Evolutionary conservation across 2,329 filamentous ascomycete genomes (phyloP), one percentile per base, ranked within the genome.

Genomic region (Alternaria consortialis): DNA sequence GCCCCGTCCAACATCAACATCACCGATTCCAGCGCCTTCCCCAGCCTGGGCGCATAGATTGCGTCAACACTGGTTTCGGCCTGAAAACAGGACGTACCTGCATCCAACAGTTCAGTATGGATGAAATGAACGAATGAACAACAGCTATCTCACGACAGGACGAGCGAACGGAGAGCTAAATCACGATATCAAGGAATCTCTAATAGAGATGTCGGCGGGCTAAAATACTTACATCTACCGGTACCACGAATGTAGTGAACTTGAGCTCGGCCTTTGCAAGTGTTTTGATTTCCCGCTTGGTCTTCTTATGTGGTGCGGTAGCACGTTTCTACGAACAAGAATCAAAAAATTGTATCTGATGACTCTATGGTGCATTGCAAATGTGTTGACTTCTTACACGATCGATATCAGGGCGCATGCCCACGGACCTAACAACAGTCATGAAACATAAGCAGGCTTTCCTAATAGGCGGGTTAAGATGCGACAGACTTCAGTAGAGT

Each of bases 21-120:
- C 69, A 72, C 77, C 65, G 84, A 86, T 77, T 74, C 78, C 67
- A 82, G 74, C 64, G 84, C 83, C 66, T 86, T 86, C 81, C 84
- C 84, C 57, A 84, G 79, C 78, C 76, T 86, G 67, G 84, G 84
- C 72, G 71, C 78, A 71, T 82, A 82, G 58, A 68, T 54, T 63
- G 48, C 50, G 43, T 67, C 67, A 63, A 71, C 66, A 36, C 48
- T 58, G 51, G 50, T 60, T 43, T 27, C 58, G 66, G 71, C 67
- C 66, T 61, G 27, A 53, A 58, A 17, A 36, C 55, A 59, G 58
- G 56, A 51, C 62, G 56, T 67, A 58, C 60, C 55, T 64, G 52
- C 55, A 58, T 53, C 52, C 58, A 34, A 57, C 40, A 50, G 53
- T 57, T 37, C 50, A 53, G 43, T 57, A 53, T 54, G 56, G 56